phyloP scores from a whole-genome alignment of 2,329 filamentous ascomycete genomes.

The Colletotrichum limetticola region DNA sequence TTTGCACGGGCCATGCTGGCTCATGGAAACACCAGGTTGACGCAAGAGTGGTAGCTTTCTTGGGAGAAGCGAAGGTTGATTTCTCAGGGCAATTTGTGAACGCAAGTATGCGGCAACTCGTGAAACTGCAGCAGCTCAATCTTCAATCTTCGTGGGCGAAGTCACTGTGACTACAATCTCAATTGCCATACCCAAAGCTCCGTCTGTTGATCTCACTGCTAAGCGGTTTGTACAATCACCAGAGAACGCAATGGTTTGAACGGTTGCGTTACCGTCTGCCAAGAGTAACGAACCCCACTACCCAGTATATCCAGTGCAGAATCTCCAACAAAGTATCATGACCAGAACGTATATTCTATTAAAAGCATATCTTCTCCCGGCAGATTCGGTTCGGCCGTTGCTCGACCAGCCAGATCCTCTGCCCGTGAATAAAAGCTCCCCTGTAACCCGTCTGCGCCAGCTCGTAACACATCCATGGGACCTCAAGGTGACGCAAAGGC shows the following conservation, averaged over 20 bases:
- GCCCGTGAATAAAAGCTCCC: slow-evolving; percentile 7
- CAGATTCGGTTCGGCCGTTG: slow-evolving; percentile 10
- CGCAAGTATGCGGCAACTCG: not conserved
- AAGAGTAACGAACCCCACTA: not conserved
- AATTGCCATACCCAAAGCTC: not conserved
- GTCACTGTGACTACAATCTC: not conserved
- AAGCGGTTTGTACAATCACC: not conserved
- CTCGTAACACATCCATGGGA: slow-evolving; percentile 5
- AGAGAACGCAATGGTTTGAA: not conserved
- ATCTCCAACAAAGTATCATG: not conserved
- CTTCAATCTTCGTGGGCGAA: too few relatives aligned
- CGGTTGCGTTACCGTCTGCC: not conserved
- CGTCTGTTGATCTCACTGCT: not conserved
- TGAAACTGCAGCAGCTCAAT: not conserved
- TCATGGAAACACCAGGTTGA: not conserved
- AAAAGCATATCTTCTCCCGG: slow-evolving; percentile 28
- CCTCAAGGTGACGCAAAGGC: not conserved
- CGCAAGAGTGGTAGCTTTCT: not conserved
- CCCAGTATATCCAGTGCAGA: not conserved
- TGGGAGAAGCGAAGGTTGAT: not conserved
- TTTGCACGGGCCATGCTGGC: not conserved
- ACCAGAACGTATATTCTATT: slow-evolving; percentile 30
- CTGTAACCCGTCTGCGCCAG: not conserved
- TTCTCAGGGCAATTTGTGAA: not conserved
- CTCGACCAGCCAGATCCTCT: slow-evolving; percentile 6